Evolutionary conservation across 2,329 filamentous ascomycete species (phyloP), one percentile per base, ranked within the genome.

Genomic region (Thermoascus crustaceus): DNA sequence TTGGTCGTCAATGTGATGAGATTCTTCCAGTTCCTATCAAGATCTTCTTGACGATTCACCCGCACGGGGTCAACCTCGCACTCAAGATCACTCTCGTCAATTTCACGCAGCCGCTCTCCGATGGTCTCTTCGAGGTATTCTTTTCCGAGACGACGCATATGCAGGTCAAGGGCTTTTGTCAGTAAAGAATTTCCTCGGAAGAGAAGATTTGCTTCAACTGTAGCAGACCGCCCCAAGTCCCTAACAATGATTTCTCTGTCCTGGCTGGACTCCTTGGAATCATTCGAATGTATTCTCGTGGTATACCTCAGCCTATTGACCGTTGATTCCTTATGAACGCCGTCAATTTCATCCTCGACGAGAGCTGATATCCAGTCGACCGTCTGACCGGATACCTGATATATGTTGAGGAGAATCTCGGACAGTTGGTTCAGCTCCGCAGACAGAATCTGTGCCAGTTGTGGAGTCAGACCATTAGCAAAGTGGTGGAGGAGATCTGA

Each of bases 341-440:
- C 89, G 52, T 96, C 91, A 38, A 98, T 96, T 59, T 98, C 91
- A 54, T 96, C 89, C 59, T 98, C 91, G 0, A 95, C 85, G 25
- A 98, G 68, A 2, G 85, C 80, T 70, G 86, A 91, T 14, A 98
- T 73, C 91, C 91, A 98, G 40, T 95, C 86, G 27, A 75, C 74
- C 2, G 85, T 83, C 23, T 77, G 76, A 0, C 85, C 86, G 2
- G 87, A 89, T 3, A 94, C 88, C 54, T 98, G 91, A 51, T 89
- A 98, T 34, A 98, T 94, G 55, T 96, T 93, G 44, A 96, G 67
- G 23, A 96, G 76, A 18, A 83, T 79, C 54, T 95, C 88, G 2
- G 87, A 84, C 6, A 96, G 61, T n/a, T 77, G 73, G 35, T 82
- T 82, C 21, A 95, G 68, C 51, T 86, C 83, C 2, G 78, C 76